Percentiles rank a stretch among this genome's conserved stretches.
Conservation (phyloP, 352 stramenopile species). For the Phytophthora sansomeana region DNA sequence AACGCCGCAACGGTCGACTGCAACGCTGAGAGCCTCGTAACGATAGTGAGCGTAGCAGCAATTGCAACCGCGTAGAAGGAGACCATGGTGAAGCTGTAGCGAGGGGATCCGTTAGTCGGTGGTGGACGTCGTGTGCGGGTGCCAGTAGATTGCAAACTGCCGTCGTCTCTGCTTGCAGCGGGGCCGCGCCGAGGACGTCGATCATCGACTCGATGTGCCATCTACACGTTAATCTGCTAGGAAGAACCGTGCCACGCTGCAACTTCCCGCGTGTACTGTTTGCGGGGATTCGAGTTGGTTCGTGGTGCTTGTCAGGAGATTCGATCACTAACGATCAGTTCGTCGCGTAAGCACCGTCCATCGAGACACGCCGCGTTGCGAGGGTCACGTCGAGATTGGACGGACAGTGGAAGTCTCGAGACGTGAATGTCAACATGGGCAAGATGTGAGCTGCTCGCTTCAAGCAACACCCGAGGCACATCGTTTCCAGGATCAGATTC, state of each 20-base stretch:
- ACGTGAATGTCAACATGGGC: conserved; percentile 1
- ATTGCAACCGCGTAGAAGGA: conserved; percentile 30
- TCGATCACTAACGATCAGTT: conserved; percentile 35
- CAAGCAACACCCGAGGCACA: background rate
- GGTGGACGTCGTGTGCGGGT: conserved; percentile 9
- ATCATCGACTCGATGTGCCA: conserved; percentile 18
- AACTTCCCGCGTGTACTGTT: conserved; percentile 36
- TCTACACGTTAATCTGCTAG: conserved; percentile 5
- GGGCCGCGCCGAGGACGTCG: conserved; percentile 6
- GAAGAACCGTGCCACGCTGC: conserved; percentile 3
- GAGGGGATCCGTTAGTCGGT: conserved; percentile 4
- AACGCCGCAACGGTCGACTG: conserved; percentile 46
- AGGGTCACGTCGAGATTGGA: conserved; percentile 11
- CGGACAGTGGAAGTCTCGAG: conserved; percentile 31
- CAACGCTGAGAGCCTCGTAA: conserved; percentile 17
- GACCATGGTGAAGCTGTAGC: conserved; percentile 42
- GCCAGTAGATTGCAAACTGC: conserved; percentile 42
- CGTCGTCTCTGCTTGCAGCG: conserved; percentile 3
- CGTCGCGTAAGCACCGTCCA: conserved; percentile 19
- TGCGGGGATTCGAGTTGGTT: conserved; percentile 16
- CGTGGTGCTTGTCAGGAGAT: conserved; percentile 15
- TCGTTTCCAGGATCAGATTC: conserved; percentile 19
- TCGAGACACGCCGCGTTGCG: conserved; percentile 16
- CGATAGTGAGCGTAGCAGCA: conserved; percentile 23
- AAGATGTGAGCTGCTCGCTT: background rate